These are phyloP conservation scores for Jacaranda mimosifolia DNA, from an alignment of 257 asterid genomes.

Conservation along the genomic window DNA sequence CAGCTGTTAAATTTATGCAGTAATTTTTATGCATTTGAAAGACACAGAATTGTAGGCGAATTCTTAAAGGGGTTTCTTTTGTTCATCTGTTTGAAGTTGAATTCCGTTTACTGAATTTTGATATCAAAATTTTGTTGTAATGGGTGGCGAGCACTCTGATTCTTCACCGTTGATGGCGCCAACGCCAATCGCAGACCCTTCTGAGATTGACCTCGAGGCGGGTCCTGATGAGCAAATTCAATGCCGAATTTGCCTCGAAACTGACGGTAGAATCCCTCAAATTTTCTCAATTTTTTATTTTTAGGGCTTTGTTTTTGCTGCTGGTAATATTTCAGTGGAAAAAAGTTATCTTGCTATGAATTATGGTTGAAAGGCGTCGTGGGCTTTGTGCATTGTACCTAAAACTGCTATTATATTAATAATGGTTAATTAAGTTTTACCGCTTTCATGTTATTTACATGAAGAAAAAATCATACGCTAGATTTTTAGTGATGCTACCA, in stretches of 20 bases:
- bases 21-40: conserved; percentile 3
- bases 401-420: conserved; percentile 13
- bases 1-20: conserved; percentile 7
- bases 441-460: neutral
- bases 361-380: conserved; percentile 19
- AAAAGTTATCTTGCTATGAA: conserved; percentile 13
- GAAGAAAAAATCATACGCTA: neutral
- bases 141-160: conserved; percentile 68
- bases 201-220: conserved; percentile 93
- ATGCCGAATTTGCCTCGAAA: conserved; percentile 97
- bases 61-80: conserved; percentile 11
- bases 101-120: conserved; percentile 35
- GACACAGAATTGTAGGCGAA: neutral
- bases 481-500: neutral
- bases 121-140: conserved; percentile 28
- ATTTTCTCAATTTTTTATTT: conserved; percentile 5
- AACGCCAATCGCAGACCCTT: conserved; percentile 59
- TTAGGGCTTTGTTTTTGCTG: conserved; percentile 13
- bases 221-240: conserved; percentile 98
- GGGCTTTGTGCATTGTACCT: conserved; percentile 24
- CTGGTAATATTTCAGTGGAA: neutral
- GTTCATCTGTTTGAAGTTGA: conserved; percentile 27
- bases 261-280: conserved; percentile 63
- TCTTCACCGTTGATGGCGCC: conserved; percentile 84
- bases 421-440: neutral